phyloP scores from a whole-genome alignment of 306 rosid species.

The Dalbergia cultrata region DNA sequence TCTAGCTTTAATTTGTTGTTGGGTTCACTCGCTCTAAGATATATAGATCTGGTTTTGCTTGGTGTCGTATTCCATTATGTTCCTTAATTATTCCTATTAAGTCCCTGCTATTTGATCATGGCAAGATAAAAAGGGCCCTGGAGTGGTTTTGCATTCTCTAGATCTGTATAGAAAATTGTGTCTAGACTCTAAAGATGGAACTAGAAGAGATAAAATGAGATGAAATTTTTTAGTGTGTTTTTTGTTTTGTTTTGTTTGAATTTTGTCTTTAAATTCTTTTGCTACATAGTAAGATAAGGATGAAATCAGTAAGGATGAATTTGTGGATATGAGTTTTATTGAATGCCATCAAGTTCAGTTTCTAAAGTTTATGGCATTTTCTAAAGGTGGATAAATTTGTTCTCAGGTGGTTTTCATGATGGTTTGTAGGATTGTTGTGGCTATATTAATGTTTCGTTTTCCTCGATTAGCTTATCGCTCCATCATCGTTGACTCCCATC shows the following conservation, averaged over 20 bases:
- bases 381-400: no score
- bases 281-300: not conserved
- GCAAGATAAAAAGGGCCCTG: not conserved
- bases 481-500: no score
- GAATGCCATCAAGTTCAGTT: not conserved
- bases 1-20: slow-evolving; percentile 41
- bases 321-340: not conserved
- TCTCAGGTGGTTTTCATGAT: no score
- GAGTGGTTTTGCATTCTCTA: slow-evolving; percentile 10
- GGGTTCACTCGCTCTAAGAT: slow-evolving; percentile 18
- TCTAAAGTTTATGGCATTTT: not conserved
- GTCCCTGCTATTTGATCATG: not conserved
- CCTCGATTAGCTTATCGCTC: no score
- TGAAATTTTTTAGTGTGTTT: not conserved
- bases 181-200: not conserved
- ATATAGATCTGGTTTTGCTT: slow-evolving; percentile 22
- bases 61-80: not conserved
- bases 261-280: not conserved
- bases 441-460: no score
- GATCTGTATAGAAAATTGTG: slow-evolving; percentile 26
- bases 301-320: not conserved
- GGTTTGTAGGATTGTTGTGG: no score
- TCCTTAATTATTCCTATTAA: not conserved
- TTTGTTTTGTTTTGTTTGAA: not conserved
- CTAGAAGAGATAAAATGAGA: not conserved